phyloP scores from a whole-genome alignment of 345 rosid species.

The Arabis alpina region DNA sequence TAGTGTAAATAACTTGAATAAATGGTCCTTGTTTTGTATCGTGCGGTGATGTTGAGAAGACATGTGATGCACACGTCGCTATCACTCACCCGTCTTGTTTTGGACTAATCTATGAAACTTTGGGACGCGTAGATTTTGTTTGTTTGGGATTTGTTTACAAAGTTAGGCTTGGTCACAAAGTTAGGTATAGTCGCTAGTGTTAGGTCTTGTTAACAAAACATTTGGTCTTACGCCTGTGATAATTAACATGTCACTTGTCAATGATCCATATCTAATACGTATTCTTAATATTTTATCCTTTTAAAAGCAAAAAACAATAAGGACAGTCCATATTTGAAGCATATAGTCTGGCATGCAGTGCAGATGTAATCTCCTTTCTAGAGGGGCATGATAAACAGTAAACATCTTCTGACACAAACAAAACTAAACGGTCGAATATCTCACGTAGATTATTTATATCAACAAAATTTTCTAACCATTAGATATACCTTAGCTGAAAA shows the following conservation, averaged over 20 bases:
- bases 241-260: neutral
- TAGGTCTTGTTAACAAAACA: neutral
- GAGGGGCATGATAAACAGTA: too few relatives aligned
- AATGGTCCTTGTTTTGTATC: neutral
- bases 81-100: neutral
- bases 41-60: neutral
- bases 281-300: neutral
- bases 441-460: slow-evolving; percentile 8
- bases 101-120: slow-evolving; percentile 8
- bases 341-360: too few relatives aligned
- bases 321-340: too few relatives aligned
- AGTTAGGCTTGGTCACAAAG: neutral
- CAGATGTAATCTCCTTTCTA: too few relatives aligned
- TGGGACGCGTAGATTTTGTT: neutral
- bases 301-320: too few relatives aligned
- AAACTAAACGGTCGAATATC: neutral
- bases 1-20: neutral
- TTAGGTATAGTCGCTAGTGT: neutral
- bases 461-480: neutral
- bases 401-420: slow-evolving; percentile 4
- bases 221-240: neutral
- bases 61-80: neutral
- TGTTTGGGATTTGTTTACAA: neutral
- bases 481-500: neutral
- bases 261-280: neutral